Percentiles rank a stretch among this genome's conserved stretches.
Evolutionary conservation across 2,329 filamentous ascomycete species (phyloP).

Genomic region (Orbilia brochopaga): DNA sequence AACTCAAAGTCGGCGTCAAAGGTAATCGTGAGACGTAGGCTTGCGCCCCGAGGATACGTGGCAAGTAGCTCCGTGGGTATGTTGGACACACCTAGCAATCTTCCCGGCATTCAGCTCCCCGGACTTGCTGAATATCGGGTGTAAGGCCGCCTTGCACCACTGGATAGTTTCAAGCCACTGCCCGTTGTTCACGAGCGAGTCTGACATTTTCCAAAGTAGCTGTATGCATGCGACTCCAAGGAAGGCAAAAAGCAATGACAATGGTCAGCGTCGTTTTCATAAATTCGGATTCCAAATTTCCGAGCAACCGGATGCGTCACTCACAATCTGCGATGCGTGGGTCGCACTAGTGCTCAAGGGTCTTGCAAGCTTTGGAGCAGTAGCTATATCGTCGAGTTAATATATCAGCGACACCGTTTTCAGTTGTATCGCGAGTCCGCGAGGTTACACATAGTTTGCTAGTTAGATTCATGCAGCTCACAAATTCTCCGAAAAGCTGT

Average conservation of each 20-base stretch:
- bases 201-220: constrained; percentile 83
- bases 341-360: constrained; percentile 68
- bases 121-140: constrained; percentile 69
- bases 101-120: constrained; percentile 72
- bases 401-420: constrained; percentile 57
- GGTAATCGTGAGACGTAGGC: constrained; percentile 2
- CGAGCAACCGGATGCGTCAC: constrained; percentile 54
- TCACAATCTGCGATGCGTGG: constrained; percentile 71
- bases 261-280: constrained; percentile 35
- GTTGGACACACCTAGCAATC: constrained; percentile 66
- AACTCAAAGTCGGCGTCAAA: not conserved
- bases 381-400: constrained; percentile 11
- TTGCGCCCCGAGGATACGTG: not conserved
- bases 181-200: constrained; percentile 64
- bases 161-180: constrained; percentile 65
- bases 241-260: constrained; percentile 39
- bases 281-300: constrained; percentile 9
- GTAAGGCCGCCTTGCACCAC: constrained; percentile 76
- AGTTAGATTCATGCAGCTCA: constrained; percentile 51
- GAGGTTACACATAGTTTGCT: constrained; percentile 55
- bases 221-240: constrained; percentile 59
- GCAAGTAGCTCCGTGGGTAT: not conserved
- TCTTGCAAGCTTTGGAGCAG: constrained; percentile 59
- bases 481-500: constrained; percentile 48
- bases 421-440: constrained; percentile 46